phyloP scores from a whole-genome alignment of 164 flowering plant species.

The Dillenia turbinata region DNA sequence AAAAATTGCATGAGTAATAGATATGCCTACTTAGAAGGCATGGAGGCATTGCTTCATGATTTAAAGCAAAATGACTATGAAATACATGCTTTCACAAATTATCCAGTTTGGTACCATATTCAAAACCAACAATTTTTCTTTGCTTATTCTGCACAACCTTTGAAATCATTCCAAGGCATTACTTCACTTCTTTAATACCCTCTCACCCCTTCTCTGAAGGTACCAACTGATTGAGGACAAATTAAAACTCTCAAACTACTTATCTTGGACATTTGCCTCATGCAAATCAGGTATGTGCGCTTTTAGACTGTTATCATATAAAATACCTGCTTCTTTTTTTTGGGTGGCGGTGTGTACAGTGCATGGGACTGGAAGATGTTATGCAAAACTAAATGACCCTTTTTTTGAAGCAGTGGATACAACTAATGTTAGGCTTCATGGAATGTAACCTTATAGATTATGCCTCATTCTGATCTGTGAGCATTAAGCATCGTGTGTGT shows the following conservation, averaged over 20 bases:
- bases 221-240: slow-evolving; percentile 78
- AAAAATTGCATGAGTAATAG: slow-evolving; percentile 71
- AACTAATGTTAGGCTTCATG: no score
- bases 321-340: neutral
- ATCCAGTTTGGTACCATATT: slow-evolving; percentile 70
- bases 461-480: no score
- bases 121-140: neutral
- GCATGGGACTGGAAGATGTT: no score
- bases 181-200: neutral
- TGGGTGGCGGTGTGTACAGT: no score
- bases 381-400: no score
- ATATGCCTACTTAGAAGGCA: slow-evolving; percentile 71
- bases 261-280: slow-evolving; percentile 93
- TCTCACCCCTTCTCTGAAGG: slow-evolving; percentile 33
- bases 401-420: no score
- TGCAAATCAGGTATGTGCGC: slow-evolving; percentile 53
- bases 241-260: slow-evolving; percentile 63
- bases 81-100: slow-evolving; percentile 94
- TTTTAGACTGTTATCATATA: neutral
- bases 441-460: no score
- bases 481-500: no score
- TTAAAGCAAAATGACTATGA: slow-evolving; percentile 64
- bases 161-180: slow-evolving; percentile 4
- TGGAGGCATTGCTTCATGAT: slow-evolving; percentile 56
- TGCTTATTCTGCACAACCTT: slow-evolving; percentile 4